Conservation (phyloP, 768 basidiomycete species). For the Termitomyces sp. region DNA sequence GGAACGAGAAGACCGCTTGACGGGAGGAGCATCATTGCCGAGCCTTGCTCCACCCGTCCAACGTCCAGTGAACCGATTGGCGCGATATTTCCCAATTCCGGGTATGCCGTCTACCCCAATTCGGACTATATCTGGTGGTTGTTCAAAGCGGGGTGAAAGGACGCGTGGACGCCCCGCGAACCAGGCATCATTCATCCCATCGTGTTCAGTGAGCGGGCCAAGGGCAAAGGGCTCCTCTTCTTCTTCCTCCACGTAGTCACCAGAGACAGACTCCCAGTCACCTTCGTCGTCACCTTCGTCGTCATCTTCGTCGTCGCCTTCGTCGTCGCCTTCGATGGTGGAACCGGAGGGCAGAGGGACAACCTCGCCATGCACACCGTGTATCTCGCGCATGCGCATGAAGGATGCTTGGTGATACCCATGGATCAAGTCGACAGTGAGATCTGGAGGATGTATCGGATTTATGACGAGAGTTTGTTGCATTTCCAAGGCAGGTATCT, state of each 20-base stretch:
- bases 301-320: neutral
- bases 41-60: conserved; percentile 3
- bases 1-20: neutral
- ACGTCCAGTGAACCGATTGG: conserved; percentile 11
- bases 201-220: neutral
- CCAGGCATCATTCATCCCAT: conserved; percentile 16
- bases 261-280: neutral
- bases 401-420: conserved; percentile 22
- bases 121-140: neutral
- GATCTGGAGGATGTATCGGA: conserved; percentile 19
- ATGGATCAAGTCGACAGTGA: conserved; percentile 14
- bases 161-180: conserved; percentile 9
- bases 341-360: neutral
- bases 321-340: neutral
- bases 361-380: conserved; percentile 22
- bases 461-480: conserved; percentile 11
- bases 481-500: conserved; percentile 21
- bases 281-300: neutral
- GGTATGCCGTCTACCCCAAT: neutral
- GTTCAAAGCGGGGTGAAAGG: neutral
- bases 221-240: conserved; percentile 16
- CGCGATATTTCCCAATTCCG: neutral
- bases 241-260: conserved; percentile 18
- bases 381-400: conserved; percentile 56
- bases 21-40: neutral